Conservation (phyloP, 371 early-diverging fungal species). For the Mortierella sp. region DNA sequence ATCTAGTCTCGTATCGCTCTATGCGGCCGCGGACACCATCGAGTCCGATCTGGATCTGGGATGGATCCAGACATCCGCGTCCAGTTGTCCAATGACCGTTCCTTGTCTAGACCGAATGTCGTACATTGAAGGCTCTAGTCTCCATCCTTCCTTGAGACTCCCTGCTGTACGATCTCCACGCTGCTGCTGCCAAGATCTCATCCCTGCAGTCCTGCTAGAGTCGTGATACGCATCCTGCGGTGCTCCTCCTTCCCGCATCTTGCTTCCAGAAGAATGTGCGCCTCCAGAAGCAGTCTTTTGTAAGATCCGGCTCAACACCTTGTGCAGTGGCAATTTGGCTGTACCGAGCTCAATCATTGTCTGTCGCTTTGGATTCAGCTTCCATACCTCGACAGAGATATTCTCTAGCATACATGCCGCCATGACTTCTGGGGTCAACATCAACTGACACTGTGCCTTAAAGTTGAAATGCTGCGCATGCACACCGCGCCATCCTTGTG, state of each 20-base stretch:
- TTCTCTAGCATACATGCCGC: slow-evolving; percentile 53
- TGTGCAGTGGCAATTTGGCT: slow-evolving; percentile 50
- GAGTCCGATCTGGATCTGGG: slow-evolving; percentile 53
- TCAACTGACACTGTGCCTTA: slow-evolving; percentile 30
- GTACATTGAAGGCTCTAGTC: slow-evolving; percentile 45
- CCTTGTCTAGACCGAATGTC: slow-evolving; percentile 52
- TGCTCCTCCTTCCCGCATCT: neutral
- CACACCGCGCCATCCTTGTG: neutral
- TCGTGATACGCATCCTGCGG: neutral
- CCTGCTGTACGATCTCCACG: neutral
- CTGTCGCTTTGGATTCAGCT: slow-evolving; percentile 47
- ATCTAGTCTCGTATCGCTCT: neutral
- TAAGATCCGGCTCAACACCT: slow-evolving; percentile 48
- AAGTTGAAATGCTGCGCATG: slow-evolving; percentile 54
- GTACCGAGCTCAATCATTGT: slow-evolving; percentile 54
- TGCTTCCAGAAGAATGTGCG: neutral
- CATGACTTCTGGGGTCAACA: slow-evolving; percentile 56
- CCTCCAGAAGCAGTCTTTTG: slow-evolving; percentile 21
- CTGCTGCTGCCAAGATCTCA: neutral
- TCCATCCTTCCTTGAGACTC: slow-evolving; percentile 41
- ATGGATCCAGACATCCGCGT: slow-evolving; percentile 52
- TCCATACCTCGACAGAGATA: slow-evolving; percentile 57
- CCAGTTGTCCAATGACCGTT: slow-evolving; percentile 50
- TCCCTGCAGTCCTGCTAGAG: neutral
- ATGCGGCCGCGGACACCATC: slow-evolving; percentile 56